Percentiles rank a stretch among this genome's conserved stretches.
phyloP scores from a whole-genome alignment of 345 rosid genomes.

The Rhizophora mangle region DNA sequence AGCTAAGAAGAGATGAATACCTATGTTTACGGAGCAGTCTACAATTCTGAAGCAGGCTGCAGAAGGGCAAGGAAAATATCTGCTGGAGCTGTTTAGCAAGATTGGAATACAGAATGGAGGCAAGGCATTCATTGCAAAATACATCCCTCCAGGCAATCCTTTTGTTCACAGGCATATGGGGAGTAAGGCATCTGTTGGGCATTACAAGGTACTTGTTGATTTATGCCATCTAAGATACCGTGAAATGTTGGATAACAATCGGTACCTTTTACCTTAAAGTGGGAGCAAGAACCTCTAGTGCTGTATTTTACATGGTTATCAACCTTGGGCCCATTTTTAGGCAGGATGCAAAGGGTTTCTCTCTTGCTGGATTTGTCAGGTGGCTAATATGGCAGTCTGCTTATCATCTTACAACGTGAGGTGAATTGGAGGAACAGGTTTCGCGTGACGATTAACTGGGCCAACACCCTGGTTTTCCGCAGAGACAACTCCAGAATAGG shows the following conservation, averaged over 20 bases:
- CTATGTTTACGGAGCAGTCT: neutral
- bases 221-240: constrained; percentile 58
- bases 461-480: neutral
- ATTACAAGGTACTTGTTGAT: constrained; percentile 63
- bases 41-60: constrained; percentile 41
- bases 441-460: neutral
- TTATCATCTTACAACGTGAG: neutral
- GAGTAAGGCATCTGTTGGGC: constrained; percentile 71
- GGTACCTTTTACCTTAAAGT: too few relatives aligned
- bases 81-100: constrained; percentile 44
- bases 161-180: constrained; percentile 64
- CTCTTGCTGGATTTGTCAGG: neutral
- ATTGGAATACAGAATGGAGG: constrained; percentile 52
- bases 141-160: constrained; percentile 45
- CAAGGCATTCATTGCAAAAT: constrained; percentile 42
- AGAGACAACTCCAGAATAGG: neutral
- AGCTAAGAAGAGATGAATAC: neutral
- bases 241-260: too few relatives aligned
- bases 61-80: constrained; percentile 66
- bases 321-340: neutral
- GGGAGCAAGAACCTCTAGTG: too few relatives aligned
- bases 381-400: neutral
- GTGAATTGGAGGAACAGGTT: neutral
- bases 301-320: too few relatives aligned
- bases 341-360: neutral